Percentiles rank a stretch among this genome's conserved stretches.
phyloP scores from a whole-genome alignment of 352 stramenopile genomes.

The Globisporangium ultimum region DNA sequence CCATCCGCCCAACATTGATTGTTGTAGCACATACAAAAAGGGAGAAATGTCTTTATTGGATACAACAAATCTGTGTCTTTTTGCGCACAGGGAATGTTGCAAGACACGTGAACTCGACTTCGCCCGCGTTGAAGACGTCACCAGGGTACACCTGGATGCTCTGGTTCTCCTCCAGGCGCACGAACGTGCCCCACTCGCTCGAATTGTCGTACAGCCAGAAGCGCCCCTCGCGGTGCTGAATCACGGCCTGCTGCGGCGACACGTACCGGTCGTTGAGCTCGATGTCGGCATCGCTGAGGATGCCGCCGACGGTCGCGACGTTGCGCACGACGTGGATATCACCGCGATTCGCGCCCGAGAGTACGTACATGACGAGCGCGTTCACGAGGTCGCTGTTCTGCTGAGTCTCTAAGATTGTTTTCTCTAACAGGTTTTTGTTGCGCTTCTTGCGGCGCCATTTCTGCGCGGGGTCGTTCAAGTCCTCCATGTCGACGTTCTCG shows the following conservation, averaged over 20 bases:
- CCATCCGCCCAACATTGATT: background rate
- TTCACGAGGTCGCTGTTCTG: constrained; percentile 45
- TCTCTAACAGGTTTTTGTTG: constrained; percentile 64
- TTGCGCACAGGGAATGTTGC: constrained; percentile 55
- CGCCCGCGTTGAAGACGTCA: constrained; percentile 65
- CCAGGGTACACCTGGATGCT: constrained; percentile 55
- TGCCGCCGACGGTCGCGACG: constrained; percentile 46
- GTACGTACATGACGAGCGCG: constrained; percentile 72
- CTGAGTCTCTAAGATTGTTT: constrained; percentile 51
- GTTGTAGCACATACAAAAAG: background rate
- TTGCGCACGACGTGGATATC: constrained; percentile 78
- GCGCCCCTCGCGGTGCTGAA: constrained; percentile 62
- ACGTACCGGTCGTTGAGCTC: constrained; percentile 71
- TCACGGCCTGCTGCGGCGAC: constrained; percentile 51
- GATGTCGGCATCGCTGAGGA: constrained; percentile 58
- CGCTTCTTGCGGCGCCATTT: constrained; percentile 79
- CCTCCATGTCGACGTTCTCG: constrained; percentile 32
- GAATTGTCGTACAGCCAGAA: constrained; percentile 76
- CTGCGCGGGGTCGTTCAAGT: constrained; percentile 27
- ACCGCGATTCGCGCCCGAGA: constrained; percentile 68
- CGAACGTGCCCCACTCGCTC: constrained; percentile 70
- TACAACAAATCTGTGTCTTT: constrained; percentile 49
- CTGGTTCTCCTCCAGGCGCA: constrained; percentile 73
- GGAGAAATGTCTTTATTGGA: constrained; percentile 20
- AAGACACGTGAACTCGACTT: constrained; percentile 78